phyloP scores from a whole-genome alignment of 768 basidiomycete species.

The Boletales sp. region DNA sequence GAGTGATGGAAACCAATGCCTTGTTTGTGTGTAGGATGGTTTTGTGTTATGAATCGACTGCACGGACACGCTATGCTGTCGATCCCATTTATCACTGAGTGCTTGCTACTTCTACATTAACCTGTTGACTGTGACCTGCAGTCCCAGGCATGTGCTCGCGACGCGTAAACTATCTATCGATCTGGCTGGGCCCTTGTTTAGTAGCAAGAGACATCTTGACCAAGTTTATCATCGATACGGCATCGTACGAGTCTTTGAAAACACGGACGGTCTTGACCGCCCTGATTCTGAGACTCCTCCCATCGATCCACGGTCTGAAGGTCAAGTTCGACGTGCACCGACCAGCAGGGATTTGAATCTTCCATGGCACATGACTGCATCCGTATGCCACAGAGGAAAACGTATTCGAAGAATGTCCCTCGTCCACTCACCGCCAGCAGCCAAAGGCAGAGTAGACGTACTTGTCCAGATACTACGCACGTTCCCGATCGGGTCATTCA shows the following conservation, averaged over 20 bases:
- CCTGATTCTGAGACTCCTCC: neutral
- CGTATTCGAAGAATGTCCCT: neutral
- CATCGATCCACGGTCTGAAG: neutral
- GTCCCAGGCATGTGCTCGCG: neutral
- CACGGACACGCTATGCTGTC: no score
- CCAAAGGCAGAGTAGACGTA: neutral
- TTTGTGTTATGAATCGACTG: no score
- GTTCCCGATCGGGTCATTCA: constrained; percentile 2
- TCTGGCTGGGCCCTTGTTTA: constrained; percentile 1
- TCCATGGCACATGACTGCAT: neutral
- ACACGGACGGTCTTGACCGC: neutral
- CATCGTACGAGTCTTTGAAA: constrained; percentile 1
- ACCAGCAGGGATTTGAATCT: constrained; percentile 5
- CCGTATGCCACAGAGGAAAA: neutral
- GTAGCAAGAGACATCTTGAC: neutral
- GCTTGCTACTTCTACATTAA: no score
- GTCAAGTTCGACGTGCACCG: neutral
- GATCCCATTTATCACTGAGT: no score
- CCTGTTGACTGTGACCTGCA: no score
- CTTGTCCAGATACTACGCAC: neutral
- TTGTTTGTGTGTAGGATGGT: no score
- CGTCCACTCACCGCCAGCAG: neutral
- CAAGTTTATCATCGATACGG: neutral
- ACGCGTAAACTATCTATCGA: neutral
- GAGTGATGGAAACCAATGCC: no score